Evolutionary conservation across 1,284 basidiomycete species (phyloP), one percentile per base, ranked within the genome.

Genomic region (Trametes polyzona): DNA sequence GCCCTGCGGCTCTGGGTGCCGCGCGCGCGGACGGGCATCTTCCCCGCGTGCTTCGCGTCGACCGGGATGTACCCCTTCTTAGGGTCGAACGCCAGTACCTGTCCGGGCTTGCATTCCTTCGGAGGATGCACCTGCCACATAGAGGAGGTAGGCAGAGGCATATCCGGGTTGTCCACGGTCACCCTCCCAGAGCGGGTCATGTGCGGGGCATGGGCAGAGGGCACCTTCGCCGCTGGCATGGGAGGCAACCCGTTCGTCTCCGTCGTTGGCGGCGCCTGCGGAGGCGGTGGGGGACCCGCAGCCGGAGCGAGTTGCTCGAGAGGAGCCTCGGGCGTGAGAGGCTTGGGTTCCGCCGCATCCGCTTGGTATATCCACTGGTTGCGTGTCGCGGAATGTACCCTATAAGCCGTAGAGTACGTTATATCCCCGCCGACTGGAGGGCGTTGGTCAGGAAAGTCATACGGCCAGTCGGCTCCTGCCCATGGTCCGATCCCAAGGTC

Each of bases 101-200:
- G 54, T 6, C 53, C 58, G 16, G 48, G 48, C 32, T 47, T 21
- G 29, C 50, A 42, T 2, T n/a, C n/a, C n/a, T n/a, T n/a, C n/a
- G n/a, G n/a, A 1, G 50, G 37, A 24, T 53, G 55, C 53, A 52
- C 53, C 7, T 14, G 42, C 7, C 40, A 30, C 1, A 46, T 43
- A 2, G 43, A 40, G n/a, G 37, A 51, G 23, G 51, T 54, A 12
- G 27, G 14, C 14, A 58, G 21, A 19, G 54, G 43, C 0, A n/a
- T 35, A 4, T 49, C 52, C 5, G 54, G 21, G 0, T 48, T 26
- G 12, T 35, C 41, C 3, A 55, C 30, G 4, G 36, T 55, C 4
- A 62, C n/a, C 5, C 55, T 55, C 0, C 47, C 46, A 8, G 55
- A 58, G 19, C 61, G 47, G 0, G 61, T 49, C 33, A 56, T 17